phyloP scores from a whole-genome alignment of 176 grass and related monocot species.

The Triticum aestivum region IWGSC_CS_RefSeq_v2.1 NC_057812.1:425929034-425929533 shows the following conservation, averaged over 20 bases:
- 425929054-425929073: neutral
- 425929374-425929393: too few species aligned
- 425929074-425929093: neutral
- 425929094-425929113: neutral
- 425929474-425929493: too few species aligned
- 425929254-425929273: neutral
- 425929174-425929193: neutral
- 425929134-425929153: neutral
- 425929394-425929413: too few species aligned
- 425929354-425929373: neutral
- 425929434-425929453: too few species aligned
- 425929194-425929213: neutral
- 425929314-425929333: conserved; percentile 1
- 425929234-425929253: neutral
- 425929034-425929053: neutral
- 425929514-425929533: too few species aligned
- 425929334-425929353: neutral
- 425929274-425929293: neutral
- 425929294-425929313: neutral
- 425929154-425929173: neutral
- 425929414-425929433: too few species aligned
- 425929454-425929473: too few species aligned
- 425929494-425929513: too few species aligned
- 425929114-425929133: neutral
- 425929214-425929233: neutral